A percentile compares a stretch with the other conserved stretches of the same genome.
Conservation (phyloP, 2,329 filamentous ascomycete species). For the Monilinia fructigena region DNA sequence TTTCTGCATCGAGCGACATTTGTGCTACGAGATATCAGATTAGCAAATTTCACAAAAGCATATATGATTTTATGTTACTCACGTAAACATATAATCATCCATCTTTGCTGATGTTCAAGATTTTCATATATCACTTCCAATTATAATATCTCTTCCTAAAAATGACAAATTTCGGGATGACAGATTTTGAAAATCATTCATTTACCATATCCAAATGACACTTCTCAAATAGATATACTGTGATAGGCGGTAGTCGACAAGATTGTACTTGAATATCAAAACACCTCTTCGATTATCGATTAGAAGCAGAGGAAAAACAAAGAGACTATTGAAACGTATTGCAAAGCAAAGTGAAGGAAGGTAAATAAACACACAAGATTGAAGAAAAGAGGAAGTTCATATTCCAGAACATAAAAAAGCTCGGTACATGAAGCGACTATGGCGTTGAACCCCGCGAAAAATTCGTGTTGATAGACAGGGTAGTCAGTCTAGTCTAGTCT, state of each 20-base stretch:
- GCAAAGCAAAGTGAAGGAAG: background rate
- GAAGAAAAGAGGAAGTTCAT: conserved; percentile 1
- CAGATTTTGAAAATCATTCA: background rate
- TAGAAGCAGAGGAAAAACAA: background rate
- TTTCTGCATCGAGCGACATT: conserved; percentile 36
- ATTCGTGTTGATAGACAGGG: background rate
- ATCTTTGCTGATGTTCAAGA: conserved; percentile 28
- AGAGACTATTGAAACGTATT: background rate
- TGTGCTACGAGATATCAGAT: conserved; percentile 7
- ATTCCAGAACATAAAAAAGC: conserved; percentile 6
- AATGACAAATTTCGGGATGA: too few relatives aligned
- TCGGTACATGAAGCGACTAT: conserved; percentile 10
- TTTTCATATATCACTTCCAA: background rate
- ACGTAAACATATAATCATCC: conserved; percentile 42
- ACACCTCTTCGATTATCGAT: background rate
- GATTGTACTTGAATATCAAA: background rate
- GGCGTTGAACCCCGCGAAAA: conserved; percentile 14
- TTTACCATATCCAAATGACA: background rate
- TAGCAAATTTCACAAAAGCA: background rate
- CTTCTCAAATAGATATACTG: background rate
- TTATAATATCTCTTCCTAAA: background rate
- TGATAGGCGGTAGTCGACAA: background rate
- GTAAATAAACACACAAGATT: background rate
- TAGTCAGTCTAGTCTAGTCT: background rate
- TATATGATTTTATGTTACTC: background rate